Evolutionary conservation across 257 asterid genomes (phyloP).

Genomic region (Anisodus tanguticus): DNA sequence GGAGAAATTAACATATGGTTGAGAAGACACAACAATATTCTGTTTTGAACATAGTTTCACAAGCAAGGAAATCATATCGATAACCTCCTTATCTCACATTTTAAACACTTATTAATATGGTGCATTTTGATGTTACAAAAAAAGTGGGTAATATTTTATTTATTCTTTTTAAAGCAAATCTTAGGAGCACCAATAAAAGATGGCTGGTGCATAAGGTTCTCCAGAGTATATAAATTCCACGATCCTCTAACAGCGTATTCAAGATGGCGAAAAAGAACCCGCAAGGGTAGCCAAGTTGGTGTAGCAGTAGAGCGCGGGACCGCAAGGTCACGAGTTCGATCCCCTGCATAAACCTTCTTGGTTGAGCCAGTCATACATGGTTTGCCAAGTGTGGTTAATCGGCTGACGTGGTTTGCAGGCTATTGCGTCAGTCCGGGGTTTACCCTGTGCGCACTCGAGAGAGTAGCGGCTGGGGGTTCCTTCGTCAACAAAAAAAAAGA

Average conservation of each 20-base stretch:
- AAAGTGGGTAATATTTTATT: not conserved
- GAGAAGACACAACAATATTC: not conserved
- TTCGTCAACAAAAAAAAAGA: too few relatives aligned
- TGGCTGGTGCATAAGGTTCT: not conserved
- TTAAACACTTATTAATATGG: not conserved
- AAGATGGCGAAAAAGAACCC: not conserved
- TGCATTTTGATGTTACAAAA: constrained; percentile 5
- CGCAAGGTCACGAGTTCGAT: too few relatives aligned
- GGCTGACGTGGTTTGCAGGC: too few relatives aligned
- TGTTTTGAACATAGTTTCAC: not conserved
- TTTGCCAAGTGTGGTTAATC: too few relatives aligned
- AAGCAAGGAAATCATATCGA: not conserved
- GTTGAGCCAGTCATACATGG: too few relatives aligned
- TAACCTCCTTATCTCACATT: not conserved
- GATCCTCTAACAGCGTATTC: not conserved
- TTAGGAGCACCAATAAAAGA: not conserved
- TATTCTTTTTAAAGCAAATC: not conserved
- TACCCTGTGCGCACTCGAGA: too few relatives aligned
- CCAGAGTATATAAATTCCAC: not conserved
- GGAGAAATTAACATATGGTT: not conserved
- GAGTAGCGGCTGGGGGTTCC: too few relatives aligned
- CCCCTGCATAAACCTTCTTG: too few relatives aligned
- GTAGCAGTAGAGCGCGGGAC: too few relatives aligned
- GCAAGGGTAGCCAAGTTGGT: too few relatives aligned
- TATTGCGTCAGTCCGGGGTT: too few relatives aligned